These are phyloP conservation scores for Paragyromitra xinjiangensis DNA, from an alignment of 495 filamentous ascomycete genomes.

Conservation along the genomic window DNA sequence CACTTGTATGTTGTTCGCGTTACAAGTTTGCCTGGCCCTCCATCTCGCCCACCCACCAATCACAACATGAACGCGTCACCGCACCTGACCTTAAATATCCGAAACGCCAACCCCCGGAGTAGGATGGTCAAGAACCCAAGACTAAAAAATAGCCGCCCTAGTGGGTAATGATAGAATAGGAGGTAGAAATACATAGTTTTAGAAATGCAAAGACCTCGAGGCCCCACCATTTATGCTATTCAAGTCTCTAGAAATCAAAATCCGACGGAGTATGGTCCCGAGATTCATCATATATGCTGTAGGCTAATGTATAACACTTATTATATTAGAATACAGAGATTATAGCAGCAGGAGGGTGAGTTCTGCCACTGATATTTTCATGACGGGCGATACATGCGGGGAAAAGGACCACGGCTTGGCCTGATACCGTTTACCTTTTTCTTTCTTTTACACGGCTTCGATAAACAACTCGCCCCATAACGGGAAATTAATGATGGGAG, in stretches of 20 bases:
- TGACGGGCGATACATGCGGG: neutral
- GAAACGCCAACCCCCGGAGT: neutral
- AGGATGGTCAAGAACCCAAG: neutral
- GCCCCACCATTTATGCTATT: neutral
- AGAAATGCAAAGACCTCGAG: no score
- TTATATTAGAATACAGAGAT: neutral
- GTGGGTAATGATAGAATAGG: neutral
- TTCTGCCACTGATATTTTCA: neutral
- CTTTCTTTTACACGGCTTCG: neutral
- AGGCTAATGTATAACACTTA: neutral
- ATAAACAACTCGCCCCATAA: neutral
- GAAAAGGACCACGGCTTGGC: neutral
- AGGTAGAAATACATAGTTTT: neutral
- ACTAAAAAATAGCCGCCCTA: neutral
- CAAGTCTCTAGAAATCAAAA: neutral
- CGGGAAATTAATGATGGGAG: neutral
- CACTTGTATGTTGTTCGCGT: neutral
- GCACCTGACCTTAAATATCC: neutral
- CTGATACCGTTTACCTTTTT: no score
- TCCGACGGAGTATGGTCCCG: neutral
- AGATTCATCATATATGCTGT: neutral
- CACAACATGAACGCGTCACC: conserved; percentile 1
- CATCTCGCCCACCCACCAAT: neutral
- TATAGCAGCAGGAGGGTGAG: neutral
- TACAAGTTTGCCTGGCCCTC: no score